Conservation (phyloP, 768 basidiomycete species). For the Chalciporus sphaerocephalus region DNA sequence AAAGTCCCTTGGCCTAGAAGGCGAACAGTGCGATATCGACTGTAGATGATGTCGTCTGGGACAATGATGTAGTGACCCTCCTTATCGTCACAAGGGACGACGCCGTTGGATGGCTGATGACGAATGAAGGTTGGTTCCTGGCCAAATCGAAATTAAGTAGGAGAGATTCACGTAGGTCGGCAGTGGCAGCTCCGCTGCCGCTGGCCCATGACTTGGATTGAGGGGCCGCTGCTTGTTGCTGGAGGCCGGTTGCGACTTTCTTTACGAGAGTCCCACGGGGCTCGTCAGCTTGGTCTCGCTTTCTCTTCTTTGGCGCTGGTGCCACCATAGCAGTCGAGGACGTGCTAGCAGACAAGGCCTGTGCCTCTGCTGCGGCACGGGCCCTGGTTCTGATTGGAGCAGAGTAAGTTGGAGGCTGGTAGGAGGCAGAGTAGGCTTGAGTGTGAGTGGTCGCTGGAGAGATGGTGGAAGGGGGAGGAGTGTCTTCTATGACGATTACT, state of each 20-base stretch:
- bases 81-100: slow-evolving; percentile 87
- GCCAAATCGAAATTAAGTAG: slow-evolving; percentile 10
- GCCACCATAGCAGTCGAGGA: slow-evolving; percentile 61
- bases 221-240: slow-evolving; percentile 46
- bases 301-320: slow-evolving; percentile 80
- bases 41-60: slow-evolving; percentile 82
- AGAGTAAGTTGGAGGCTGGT: slow-evolving; percentile 71
- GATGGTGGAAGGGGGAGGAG: slow-evolving; percentile 72
- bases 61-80: slow-evolving; percentile 98
- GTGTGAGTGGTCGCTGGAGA: slow-evolving; percentile 71
- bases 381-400: slow-evolving; percentile 82
- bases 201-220: slow-evolving; percentile 65
- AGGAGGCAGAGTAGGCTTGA: slow-evolving; percentile 69
- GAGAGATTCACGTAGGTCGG: slow-evolving; percentile 53
- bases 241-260: slow-evolving; percentile 51
- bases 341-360: slow-evolving; percentile 62
- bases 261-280: slow-evolving; percentile 62
- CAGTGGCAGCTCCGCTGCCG: slow-evolving; percentile 57
- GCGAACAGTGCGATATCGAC: slow-evolving; percentile 85
- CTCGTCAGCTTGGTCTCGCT: slow-evolving; percentile 72
- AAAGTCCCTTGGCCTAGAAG: slow-evolving; percentile 97
- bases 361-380: slow-evolving; percentile 81
- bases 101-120: slow-evolving; percentile 57
- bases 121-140: slow-evolving; percentile 27
- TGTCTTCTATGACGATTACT: slow-evolving; percentile 92